Conservation (phyloP, 768 basidiomycete genomes). For the Tephrocybe sp. region DNA sequence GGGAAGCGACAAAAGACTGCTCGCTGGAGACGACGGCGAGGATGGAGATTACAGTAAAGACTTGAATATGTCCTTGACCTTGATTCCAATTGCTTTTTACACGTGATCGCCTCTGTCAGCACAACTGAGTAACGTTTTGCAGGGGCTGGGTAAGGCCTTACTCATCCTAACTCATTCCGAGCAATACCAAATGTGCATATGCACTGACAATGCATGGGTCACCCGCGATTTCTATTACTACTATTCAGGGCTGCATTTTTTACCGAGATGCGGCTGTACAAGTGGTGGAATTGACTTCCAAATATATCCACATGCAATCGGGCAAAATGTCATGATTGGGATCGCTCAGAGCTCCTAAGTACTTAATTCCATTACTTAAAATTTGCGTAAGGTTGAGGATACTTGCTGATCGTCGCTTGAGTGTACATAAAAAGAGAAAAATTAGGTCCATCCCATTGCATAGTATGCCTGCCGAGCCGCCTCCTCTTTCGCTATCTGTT, state of each 20-base stretch:
- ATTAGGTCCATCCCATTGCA: conserved; percentile 73
- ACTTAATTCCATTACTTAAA: too few relatives aligned
- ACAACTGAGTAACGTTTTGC: conserved; percentile 6
- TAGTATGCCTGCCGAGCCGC: conserved; percentile 72
- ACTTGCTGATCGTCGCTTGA: not conserved
- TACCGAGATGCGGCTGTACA: too few relatives aligned
- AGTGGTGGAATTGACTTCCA: too few relatives aligned
- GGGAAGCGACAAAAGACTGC: not conserved
- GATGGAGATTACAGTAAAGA: conserved; percentile 8
- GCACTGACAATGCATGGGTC: too few relatives aligned
- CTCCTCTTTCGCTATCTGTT: conserved; percentile 78
- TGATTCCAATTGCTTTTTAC: not conserved
- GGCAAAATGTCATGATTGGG: too few relatives aligned
- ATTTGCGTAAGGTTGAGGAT: too few relatives aligned
- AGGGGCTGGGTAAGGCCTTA: not conserved
- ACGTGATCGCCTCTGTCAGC: conserved; percentile 20
- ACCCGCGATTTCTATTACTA: too few relatives aligned
- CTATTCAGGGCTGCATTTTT: too few relatives aligned
- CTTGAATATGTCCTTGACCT: not conserved
- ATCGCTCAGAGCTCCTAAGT: too few relatives aligned
- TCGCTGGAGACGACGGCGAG: conserved; percentile 4
- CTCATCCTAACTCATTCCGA: not conserved
- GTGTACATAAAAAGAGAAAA: not conserved
- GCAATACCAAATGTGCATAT: too few relatives aligned
- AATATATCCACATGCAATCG: too few relatives aligned